phyloP scores from a whole-genome alignment of 139 green algal genomes.

The Coelastrella sp. region DNA sequence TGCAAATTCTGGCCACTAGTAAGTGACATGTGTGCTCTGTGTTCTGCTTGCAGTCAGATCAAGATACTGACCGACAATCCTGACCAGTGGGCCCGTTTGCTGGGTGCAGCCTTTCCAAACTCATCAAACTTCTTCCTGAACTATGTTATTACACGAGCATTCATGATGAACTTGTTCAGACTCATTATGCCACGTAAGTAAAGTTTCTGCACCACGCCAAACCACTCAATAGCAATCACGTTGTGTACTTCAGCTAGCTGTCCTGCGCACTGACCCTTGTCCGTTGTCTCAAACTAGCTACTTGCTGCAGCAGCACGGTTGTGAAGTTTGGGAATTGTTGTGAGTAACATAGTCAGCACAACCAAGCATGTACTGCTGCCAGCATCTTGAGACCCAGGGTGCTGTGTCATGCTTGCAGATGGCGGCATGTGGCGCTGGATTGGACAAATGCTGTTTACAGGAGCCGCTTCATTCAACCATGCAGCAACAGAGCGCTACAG shows the following conservation, averaged over 20 bases:
- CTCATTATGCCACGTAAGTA: constrained; percentile 47
- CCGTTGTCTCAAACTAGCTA: too few species aligned
- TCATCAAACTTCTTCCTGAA: constrained; percentile 90
- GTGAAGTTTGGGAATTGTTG: too few species aligned
- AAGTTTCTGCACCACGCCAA: too few species aligned
- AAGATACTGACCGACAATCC: constrained; percentile 45
- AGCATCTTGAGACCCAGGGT: too few species aligned
- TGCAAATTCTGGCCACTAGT: too few species aligned
- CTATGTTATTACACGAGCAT: constrained; percentile 63
- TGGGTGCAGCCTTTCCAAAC: constrained; percentile 75
- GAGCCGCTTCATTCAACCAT: constrained; percentile 29
- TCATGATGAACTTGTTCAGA: constrained; percentile 59
- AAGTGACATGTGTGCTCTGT: background rate
- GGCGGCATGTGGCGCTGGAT: constrained; percentile 54
- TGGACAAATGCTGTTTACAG: constrained; percentile 46
- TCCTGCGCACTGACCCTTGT: background rate
- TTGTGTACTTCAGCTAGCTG: background rate
- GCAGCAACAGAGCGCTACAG: constrained; percentile 48
- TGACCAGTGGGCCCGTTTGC: constrained; percentile 42
- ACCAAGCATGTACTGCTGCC: too few species aligned
- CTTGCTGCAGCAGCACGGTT: too few species aligned
- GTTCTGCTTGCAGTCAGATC: constrained; percentile 35
- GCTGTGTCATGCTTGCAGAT: background rate
- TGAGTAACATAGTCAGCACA: too few species aligned
- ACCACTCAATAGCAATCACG: too few species aligned